phyloP scores from a whole-genome alignment of 805 yeast species.

The Candida gorgasii region DNA sequence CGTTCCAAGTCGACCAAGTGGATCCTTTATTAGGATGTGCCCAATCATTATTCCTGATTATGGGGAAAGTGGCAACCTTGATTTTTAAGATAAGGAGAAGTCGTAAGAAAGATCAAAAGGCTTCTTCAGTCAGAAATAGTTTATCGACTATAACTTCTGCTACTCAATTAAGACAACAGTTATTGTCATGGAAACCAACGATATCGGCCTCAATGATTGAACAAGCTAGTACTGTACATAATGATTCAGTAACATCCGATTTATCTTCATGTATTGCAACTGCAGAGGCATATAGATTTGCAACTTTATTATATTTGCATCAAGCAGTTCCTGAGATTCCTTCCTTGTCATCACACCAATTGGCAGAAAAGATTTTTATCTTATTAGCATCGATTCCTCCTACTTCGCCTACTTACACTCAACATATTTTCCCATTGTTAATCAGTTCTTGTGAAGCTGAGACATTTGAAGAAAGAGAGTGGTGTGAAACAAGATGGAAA shows the following conservation, averaged over 20 bases:
- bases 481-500: conserved; percentile 63
- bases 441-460: conserved; percentile 67
- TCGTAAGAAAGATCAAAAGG: conserved; percentile 20
- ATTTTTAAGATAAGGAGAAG: conserved; percentile 49
- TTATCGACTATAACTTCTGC: conserved; percentile 54
- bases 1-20: conserved; percentile 39
- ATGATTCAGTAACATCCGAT: conserved; percentile 44
- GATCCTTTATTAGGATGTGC: conserved; percentile 72
- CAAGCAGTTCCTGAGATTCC: conserved; percentile 75
- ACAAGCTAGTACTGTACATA: conserved; percentile 14
- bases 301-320: conserved; percentile 59
- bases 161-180: conserved; percentile 51
- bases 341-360: conserved; percentile 49
- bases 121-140: conserved; percentile 38
- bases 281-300: conserved; percentile 67
- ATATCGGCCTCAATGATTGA: conserved; percentile 35
- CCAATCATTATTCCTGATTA: conserved; percentile 61
- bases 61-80: conserved; percentile 62
- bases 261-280: conserved; percentile 62
- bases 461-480: conserved; percentile 57
- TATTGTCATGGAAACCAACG: conserved; percentile 59
- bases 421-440: conserved; percentile 66
- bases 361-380: conserved; percentile 62
- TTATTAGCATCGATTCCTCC: conserved; percentile 64
- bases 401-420: conserved; percentile 53